Evolutionary conservation across 495 filamentous ascomycete genomes (phyloP), one percentile per base, ranked within the genome.

Genomic region (Aspergillus cavernicola): DNA sequence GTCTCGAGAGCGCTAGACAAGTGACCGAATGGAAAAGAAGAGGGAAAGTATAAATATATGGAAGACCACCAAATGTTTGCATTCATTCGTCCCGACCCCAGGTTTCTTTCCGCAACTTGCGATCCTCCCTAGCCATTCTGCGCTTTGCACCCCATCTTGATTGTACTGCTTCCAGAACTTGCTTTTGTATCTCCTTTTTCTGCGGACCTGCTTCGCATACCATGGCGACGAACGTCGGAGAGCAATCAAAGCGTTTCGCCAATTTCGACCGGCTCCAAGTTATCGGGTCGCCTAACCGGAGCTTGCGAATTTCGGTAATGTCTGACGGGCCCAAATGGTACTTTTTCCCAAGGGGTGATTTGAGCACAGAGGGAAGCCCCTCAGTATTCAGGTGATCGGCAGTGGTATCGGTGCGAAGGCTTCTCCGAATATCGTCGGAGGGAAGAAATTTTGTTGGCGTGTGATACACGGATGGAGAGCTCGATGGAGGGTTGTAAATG

Each of bases 401-500:
- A 11, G 61, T 33, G 9, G 58, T 36, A 26, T 70, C 67, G 18
- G 63, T 44, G 15, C 74, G 70, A 55, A 90, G 71, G 43, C 71
- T 68, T 50, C 84, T 82, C 24, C 92, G 85, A 7, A 80, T 80
- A 72, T 98, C 95, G 53, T 77, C 72, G 55, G 75, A 73, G 24
- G 93, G 95, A 13, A 98, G 84, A 74, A 98, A 98, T 57, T 89
- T 91, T 51, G 82, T 75, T 26, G 93, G 93, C 3, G 93, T 98
- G 66, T 95, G 82, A 67, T 85, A 89, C 29, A 91, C 85, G 16
- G 83, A 88, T 2, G 95, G 81, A 0, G 82, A 80, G 28, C 89
- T 83, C n/a, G 92, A 86, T 6, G 93, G 93, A 36, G 93, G 93
- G 73, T 97, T 97, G 85, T 86, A 92, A 71, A 98, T 84, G 67